These are phyloP conservation scores for Colletotrichum filicis DNA, from an alignment of 2,329 filamentous ascomycete species.

Conservation along the genomic window DNA sequence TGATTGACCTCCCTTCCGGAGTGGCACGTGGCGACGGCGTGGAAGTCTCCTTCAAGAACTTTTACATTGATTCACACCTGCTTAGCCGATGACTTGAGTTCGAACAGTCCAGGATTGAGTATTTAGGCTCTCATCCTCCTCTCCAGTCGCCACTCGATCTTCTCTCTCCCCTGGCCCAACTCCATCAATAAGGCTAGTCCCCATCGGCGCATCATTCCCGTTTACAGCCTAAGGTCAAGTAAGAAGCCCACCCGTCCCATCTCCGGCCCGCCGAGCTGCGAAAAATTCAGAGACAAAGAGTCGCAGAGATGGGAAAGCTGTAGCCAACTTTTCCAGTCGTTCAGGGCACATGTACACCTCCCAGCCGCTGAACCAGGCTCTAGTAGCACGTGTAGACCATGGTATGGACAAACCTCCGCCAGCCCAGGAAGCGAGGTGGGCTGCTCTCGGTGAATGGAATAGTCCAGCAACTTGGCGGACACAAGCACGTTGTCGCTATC, in stretches of 20 bases:
- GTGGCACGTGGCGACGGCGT: not conserved
- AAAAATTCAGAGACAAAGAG: not conserved
- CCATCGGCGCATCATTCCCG: conserved; percentile 1
- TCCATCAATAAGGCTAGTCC: not conserved
- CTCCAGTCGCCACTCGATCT: not conserved
- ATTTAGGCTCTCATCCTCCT: too few species aligned
- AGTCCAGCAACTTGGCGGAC: not conserved
- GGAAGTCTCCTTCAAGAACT: too few species aligned
- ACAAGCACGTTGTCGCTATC: not conserved
- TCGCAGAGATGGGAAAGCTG: not conserved
- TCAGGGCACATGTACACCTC: not conserved
- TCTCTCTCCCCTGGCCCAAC: not conserved
- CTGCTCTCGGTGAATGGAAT: not conserved
- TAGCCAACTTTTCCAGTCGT: not conserved
- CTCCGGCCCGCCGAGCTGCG: not conserved
- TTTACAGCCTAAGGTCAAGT: not conserved
- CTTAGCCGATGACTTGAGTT: not conserved
- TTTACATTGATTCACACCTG: not conserved
- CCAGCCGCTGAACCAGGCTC: not conserved
- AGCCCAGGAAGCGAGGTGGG: too few species aligned
- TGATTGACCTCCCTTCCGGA: not conserved
- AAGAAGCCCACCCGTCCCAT: not conserved
- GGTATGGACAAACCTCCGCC: not conserved
- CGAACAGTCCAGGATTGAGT: too few species aligned
- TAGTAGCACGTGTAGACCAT: not conserved